These are phyloP conservation scores for Singerocomus inundabilis DNA, from an alignment of 1,284 basidiomycete species.

Conservation along the genomic window DNA sequence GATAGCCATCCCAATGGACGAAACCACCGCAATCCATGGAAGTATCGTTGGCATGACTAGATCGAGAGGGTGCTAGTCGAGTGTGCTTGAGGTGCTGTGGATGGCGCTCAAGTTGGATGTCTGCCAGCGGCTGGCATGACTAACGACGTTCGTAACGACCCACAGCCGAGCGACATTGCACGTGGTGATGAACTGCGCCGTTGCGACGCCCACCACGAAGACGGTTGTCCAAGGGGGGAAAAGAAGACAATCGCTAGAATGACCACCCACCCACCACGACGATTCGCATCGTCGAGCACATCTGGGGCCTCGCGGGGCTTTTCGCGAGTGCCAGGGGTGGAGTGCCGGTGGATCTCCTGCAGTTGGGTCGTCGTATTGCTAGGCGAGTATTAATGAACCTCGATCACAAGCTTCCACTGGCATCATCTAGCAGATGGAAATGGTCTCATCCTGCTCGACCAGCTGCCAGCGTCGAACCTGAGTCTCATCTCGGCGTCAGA, in stretches of 20 bases:
- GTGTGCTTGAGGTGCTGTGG: slow-evolving; percentile 13
- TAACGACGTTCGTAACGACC: slow-evolving; percentile 6
- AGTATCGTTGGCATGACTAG: slow-evolving; percentile 16
- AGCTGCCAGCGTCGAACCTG: slow-evolving; percentile 8
- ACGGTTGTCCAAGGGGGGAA: background rate
- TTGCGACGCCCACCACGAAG: background rate
- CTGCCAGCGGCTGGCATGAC: slow-evolving; percentile 3
- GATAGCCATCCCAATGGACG: slow-evolving; percentile 54
- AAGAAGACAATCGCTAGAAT: background rate
- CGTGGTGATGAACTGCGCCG: background rate
- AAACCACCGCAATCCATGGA: slow-evolving; percentile 42
- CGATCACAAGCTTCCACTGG: slow-evolving; percentile 26
- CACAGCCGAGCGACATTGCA: slow-evolving; percentile 7
- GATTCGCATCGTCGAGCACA: background rate
- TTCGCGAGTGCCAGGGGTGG: slow-evolving; percentile 4
- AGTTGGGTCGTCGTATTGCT: too few species aligned
- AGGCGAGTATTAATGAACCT: slow-evolving; percentile 13
- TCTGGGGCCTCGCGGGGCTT: slow-evolving; percentile 9
- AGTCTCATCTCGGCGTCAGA: slow-evolving; percentile 30
- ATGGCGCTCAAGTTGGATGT: background rate
- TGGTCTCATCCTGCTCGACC: slow-evolving; percentile 10
- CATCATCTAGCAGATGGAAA: slow-evolving; percentile 9
- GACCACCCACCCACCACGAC: background rate
- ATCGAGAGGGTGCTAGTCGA: background rate
- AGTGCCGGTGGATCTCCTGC: slow-evolving; percentile 12